Conservation (phyloP, 1,284 basidiomycete genomes). For the Sphagnurus paluster region DNA sequence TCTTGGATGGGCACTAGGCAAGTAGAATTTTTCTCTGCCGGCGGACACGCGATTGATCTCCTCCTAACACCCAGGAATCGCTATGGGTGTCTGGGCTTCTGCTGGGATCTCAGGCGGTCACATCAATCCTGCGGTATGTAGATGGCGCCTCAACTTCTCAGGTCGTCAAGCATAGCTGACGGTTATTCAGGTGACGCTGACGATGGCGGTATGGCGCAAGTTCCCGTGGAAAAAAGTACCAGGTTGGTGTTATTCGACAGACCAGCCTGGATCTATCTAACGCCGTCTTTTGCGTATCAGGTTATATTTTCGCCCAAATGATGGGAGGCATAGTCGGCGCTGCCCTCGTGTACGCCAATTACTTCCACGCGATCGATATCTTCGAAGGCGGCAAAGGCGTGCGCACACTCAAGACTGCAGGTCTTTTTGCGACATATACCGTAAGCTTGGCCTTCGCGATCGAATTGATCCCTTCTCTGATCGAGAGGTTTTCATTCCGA, state of each 20-base stretch:
- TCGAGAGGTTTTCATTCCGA: neutral
- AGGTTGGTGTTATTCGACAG: slow-evolving; percentile 25
- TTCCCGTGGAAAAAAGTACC: slow-evolving; percentile 78
- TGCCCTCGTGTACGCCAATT: slow-evolving; percentile 53
- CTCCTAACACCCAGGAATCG: slow-evolving; percentile 21
- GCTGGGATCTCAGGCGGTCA: slow-evolving; percentile 70
- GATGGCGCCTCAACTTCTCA: slow-evolving; percentile 5
- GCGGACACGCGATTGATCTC: slow-evolving; percentile 28
- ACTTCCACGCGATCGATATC: slow-evolving; percentile 49
- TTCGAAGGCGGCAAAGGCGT: slow-evolving; percentile 44
- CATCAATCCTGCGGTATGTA: slow-evolving; percentile 67
- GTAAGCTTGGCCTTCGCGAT: slow-evolving; percentile 24
- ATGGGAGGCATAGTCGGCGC: slow-evolving; percentile 51
- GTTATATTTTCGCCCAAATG: slow-evolving; percentile 52
- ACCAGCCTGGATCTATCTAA: neutral
- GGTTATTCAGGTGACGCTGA: slow-evolving; percentile 46
- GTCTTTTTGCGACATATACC: slow-evolving; percentile 40
- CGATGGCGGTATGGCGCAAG: slow-evolving; percentile 61
- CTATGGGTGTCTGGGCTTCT: slow-evolving; percentile 64
- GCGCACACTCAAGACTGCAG: slow-evolving; percentile 44
- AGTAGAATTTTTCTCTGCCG: slow-evolving; percentile 12
- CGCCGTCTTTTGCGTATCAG: slow-evolving; percentile 15
- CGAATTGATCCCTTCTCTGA: neutral
- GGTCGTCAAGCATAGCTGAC: slow-evolving; percentile 3
- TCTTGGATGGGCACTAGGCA: slow-evolving; percentile 67